Evolutionary conservation across 257 asterid genomes (phyloP).

Genomic region (Perilla frutescens): DNA sequence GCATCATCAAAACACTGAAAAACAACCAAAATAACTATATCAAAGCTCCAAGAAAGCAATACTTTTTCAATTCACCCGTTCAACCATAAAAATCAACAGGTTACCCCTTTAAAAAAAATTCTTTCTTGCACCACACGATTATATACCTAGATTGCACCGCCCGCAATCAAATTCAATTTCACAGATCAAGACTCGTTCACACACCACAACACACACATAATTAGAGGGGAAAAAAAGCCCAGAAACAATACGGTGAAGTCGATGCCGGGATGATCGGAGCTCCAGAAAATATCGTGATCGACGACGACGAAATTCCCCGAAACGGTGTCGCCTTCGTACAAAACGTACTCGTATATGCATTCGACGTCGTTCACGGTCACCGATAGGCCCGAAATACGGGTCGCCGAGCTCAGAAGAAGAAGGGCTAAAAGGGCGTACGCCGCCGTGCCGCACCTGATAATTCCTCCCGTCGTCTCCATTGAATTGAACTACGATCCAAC

Average conservation of each 20-base stretch:
- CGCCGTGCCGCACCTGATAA: slow-evolving; percentile 38
- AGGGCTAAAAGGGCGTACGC: slow-evolving; percentile 45
- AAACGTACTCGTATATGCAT: slow-evolving; percentile 89
- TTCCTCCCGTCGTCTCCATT: slow-evolving; percentile 46
- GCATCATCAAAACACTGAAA: not conserved
- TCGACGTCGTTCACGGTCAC: slow-evolving; percentile 86
- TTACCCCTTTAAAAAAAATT: not conserved
- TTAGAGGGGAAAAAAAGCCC: not conserved
- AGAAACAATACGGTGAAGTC: slow-evolving; percentile 64
- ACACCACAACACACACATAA: not conserved
- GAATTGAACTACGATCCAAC: slow-evolving; percentile 35
- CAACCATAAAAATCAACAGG: slow-evolving; percentile 3
- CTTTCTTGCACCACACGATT: not conserved
- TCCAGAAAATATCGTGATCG: slow-evolving; percentile 95
- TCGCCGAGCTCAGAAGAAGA: slow-evolving; percentile 49
- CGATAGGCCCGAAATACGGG: slow-evolving; percentile 59
- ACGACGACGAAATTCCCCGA: slow-evolving; percentile 94
- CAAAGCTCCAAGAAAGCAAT: not conserved
- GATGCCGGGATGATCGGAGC: slow-evolving; percentile 93
- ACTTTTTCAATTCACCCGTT: not conserved
- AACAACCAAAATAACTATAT: not conserved
- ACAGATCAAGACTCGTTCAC: slow-evolving; percentile 32
- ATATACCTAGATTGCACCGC: slow-evolving; percentile 24
- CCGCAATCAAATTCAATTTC: slow-evolving; percentile 37
- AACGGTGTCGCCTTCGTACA: slow-evolving; percentile 86